Percentiles rank a stretch among this genome's conserved stretches.
phyloP scores from a whole-genome alignment of 1,139 yeast species.

The Yamadazyma buinensis region DNA sequence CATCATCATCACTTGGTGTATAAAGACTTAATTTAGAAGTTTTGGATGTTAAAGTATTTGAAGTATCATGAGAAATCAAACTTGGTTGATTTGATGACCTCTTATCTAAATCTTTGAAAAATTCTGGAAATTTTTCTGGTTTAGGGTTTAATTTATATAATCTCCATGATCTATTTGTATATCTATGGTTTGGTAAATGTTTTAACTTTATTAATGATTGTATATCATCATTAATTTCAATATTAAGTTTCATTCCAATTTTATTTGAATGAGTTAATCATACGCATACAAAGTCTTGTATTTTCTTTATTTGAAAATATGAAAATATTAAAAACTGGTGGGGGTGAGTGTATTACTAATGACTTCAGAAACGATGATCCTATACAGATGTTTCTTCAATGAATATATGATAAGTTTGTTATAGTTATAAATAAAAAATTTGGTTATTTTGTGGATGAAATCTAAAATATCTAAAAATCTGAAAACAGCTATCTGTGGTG shows the following conservation, averaged over 20 bases:
- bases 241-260: conserved; percentile 3
- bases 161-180: conserved; percentile 28
- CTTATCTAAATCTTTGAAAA: conserved; percentile 3
- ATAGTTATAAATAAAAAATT: no score
- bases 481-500: no score
- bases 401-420: no score
- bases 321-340: no score
- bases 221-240: conserved; percentile 4
- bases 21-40: conserved; percentile 20
- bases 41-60: conserved; percentile 20
- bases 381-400: no score
- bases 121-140: background rate
- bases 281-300: no score
- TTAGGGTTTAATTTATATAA: conserved; percentile 4
- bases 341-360: no score
- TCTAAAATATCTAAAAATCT: no score
- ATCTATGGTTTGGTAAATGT: conserved; percentile 10
- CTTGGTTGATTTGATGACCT: conserved; percentile 2
- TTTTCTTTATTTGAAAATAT: no score
- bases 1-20: conserved; percentile 17
- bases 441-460: no score
- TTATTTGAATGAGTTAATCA: background rate
- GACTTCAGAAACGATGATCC: no score
- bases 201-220: conserved; percentile 3
- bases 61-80: conserved; percentile 14